Evolutionary conservation across 257 asterid genomes (phyloP), one percentile per base, ranked within the genome.

Genomic region (Solanum pimpinellifolium): DNA sequence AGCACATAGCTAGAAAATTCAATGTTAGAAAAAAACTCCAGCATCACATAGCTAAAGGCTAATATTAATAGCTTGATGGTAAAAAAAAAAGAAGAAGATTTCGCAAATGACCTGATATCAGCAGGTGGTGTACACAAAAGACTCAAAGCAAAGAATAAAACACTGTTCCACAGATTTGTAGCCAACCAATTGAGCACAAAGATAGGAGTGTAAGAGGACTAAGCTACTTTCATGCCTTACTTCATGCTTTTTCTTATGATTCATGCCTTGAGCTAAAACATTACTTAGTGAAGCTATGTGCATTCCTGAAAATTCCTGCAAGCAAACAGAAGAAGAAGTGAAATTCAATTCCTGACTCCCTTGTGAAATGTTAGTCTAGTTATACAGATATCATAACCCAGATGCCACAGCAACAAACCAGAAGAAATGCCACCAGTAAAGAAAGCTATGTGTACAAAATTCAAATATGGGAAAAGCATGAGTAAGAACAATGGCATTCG

Each of bases 211-310:
- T n/a, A 66, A 86, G 80, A 75, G 83, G 20, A 84, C 84, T 85
- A 60, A 85, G 85, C 8, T 46, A 87, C 39, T 44, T 66, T 13
- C 86, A 91, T 86, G 84, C 49, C 96, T 83, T 92, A 96, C 98
- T 93, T 96, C 99, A 80, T 96, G 99, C 83, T 93, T 95, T 92
- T 96, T 96, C 98, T 96, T 96, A 89, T 89, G 93, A 89, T 93
- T 96, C 99, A 96, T 96, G 89, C 98, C 99, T 92, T 96, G 98
- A 82, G 97, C 66, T 69, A 96, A 90, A 90, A 96, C 97, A 46
- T 84, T 93, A 88, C 92, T 93, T 89, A 96, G 89, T 35, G 93
- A 91, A 70, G 91, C 88, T 78, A 85, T 87, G 56, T 85, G 89
- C 89, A 93, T 84, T 73, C 96, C 94, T 44, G 94, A 94, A 90